Evolutionary conservation across 257 asterid species (phyloP).

Genomic region (Plantago ovata): DNA sequence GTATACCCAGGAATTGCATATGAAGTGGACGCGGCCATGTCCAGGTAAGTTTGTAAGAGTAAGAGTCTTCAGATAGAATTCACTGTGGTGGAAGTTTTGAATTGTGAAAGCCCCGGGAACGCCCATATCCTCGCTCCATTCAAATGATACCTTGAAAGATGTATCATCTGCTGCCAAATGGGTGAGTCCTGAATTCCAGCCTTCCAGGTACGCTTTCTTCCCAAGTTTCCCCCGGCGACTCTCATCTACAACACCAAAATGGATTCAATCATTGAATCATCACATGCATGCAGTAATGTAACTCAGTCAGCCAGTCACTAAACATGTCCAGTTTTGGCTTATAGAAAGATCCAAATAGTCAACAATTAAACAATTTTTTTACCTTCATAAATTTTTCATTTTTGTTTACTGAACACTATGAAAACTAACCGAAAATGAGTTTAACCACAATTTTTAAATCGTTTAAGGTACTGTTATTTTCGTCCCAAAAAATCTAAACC

Average conservation of each 20-base stretch:
- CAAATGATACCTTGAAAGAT: constrained; percentile 47
- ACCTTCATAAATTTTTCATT: too few species aligned
- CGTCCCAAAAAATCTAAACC: too few species aligned
- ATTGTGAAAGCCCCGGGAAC: constrained; percentile 62
- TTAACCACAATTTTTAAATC: too few species aligned
- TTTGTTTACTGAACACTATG: too few species aligned
- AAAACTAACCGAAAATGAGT: too few species aligned
- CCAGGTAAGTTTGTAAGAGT: constrained; percentile 69
- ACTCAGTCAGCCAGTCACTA: neutral
- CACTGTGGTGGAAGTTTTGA: constrained; percentile 51
- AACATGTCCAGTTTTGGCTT: too few species aligned
- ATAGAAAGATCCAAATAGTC: too few species aligned
- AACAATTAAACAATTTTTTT: too few species aligned
- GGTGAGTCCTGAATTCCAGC: constrained; percentile 38
- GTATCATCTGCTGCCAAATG: constrained; percentile 31
- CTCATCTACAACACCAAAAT: constrained; percentile 15
- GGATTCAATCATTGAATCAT: constrained; percentile 9
- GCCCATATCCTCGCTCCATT: constrained; percentile 58
- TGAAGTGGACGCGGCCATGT: constrained; percentile 56
- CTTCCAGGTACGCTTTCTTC: constrained; percentile 46
- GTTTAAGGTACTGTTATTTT: too few species aligned
- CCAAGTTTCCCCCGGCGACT: constrained; percentile 41
- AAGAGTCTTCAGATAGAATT: constrained; percentile 65
- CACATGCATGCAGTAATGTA: constrained; percentile 10
- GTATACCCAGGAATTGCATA: constrained; percentile 83